These are phyloP conservation scores for Plasmodium gonderi DNA, from an alignment of 169 alveolate species.

Conservation along the genomic window DNA sequence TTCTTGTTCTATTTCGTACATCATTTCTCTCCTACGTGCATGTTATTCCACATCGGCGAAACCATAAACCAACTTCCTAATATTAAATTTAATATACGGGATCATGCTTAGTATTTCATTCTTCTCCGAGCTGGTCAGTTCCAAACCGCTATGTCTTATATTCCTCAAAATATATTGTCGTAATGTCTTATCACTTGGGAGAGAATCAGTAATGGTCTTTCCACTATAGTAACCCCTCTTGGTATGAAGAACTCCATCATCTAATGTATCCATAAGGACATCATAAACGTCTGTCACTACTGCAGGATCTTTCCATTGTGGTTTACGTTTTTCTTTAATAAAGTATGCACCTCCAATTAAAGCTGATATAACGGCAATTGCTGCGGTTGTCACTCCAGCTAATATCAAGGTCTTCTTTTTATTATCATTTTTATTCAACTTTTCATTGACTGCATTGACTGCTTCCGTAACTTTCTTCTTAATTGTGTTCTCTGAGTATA, in stretches of 20 bases:
- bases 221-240: neutral
- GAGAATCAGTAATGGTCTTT: neutral
- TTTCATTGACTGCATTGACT: neutral
- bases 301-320: neutral
- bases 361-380: slow-evolving; percentile 1
- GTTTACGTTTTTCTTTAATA: neutral
- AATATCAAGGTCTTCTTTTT: slow-evolving; percentile 4
- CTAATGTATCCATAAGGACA: slow-evolving; percentile 1
- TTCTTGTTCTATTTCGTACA: neutral
- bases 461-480: slow-evolving; percentile 1
- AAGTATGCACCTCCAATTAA: slow-evolving; percentile 19
- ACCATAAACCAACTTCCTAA: neutral
- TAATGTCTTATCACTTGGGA: slow-evolving; percentile 4
- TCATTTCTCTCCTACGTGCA: neutral
- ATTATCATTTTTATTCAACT: slow-evolving; percentile 6
- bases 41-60: neutral
- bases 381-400: slow-evolving; percentile 12
- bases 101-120: neutral
- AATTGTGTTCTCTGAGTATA: neutral
- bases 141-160: neutral
- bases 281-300: neutral
- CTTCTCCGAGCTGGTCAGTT: neutral
- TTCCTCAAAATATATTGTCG: neutral
- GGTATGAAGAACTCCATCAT: neutral
- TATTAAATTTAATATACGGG: slow-evolving; percentile 2